Conservation (phyloP, 345 rosid genomes). For the Punica granatum region DNA sequence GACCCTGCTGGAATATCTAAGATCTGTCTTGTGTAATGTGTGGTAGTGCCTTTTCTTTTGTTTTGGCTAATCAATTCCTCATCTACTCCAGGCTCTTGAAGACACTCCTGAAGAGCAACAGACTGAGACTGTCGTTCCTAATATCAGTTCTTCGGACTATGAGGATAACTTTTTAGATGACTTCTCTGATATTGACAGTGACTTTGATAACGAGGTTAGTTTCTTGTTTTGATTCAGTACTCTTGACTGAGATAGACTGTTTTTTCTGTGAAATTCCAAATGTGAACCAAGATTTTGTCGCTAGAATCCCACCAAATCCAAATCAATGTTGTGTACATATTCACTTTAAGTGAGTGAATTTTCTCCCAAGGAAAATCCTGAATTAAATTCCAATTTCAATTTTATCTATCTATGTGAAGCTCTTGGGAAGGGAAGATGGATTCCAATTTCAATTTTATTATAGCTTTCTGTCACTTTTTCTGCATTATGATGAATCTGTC, state of each 20-base stretch:
- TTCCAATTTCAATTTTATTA: background rate
- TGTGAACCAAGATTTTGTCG: background rate
- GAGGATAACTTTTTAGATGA: constrained; percentile 38
- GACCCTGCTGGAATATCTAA: background rate
- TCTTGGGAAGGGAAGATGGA: background rate
- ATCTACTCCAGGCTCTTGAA: constrained; percentile 41
- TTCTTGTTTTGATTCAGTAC: background rate
- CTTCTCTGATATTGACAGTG: constrained; percentile 21
- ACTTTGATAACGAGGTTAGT: constrained; percentile 54
- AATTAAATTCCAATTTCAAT: background rate
- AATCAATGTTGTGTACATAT: background rate
- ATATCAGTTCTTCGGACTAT: constrained; percentile 28
- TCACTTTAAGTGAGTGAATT: background rate
- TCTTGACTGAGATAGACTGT: background rate
- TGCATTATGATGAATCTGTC: background rate
- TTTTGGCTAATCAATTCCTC: background rate
- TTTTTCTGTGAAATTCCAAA: background rate
- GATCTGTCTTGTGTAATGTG: background rate
- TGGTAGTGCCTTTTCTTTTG: background rate
- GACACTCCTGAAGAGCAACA: constrained; percentile 16
- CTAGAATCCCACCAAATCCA: background rate
- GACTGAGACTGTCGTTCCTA: background rate
- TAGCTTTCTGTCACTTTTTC: background rate
- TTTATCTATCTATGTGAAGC: background rate
- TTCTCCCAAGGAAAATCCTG: background rate